These are phyloP conservation scores for Gomphus bonarii DNA, from an alignment of 1,284 basidiomycete genomes.

Conservation along the genomic window DNA sequence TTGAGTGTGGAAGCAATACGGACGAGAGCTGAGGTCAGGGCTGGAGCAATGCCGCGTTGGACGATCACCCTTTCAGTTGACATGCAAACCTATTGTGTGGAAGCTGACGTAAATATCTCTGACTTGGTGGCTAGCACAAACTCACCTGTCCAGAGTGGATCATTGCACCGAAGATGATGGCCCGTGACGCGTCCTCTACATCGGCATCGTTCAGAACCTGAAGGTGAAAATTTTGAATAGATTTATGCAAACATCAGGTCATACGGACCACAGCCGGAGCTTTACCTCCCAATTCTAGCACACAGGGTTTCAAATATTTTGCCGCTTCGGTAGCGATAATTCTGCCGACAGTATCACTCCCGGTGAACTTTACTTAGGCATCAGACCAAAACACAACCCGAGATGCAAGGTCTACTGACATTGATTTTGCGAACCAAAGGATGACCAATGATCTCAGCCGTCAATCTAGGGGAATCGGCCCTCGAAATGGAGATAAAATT, in stretches of 20 bases:
- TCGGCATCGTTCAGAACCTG: slow-evolving; percentile 55
- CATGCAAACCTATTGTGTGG: slow-evolving; percentile 49
- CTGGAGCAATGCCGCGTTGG: slow-evolving; percentile 29
- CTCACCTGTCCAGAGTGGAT: slow-evolving; percentile 39
- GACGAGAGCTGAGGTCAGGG: slow-evolving; percentile 27
- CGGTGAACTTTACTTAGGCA: slow-evolving; percentile 45
- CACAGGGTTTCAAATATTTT: slow-evolving; percentile 61
- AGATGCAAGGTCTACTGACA: slow-evolving; percentile 16
- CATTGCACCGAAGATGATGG: slow-evolving; percentile 48
- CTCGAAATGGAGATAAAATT: slow-evolving; percentile 46
- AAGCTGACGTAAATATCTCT: too few species aligned
- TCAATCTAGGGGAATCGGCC: slow-evolving; percentile 33
- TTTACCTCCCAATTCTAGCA: slow-evolving; percentile 70
- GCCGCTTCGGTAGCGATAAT: slow-evolving; percentile 65
- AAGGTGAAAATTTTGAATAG: background rate
- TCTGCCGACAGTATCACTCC: slow-evolving; percentile 58
- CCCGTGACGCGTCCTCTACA: slow-evolving; percentile 40
- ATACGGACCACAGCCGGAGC: slow-evolving; percentile 50
- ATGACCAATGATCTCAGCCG: slow-evolving; percentile 46
- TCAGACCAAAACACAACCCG: too few species aligned
- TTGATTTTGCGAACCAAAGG: slow-evolving; percentile 36
- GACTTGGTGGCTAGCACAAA: too few species aligned
- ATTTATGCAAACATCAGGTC: too few species aligned
- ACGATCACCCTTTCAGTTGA: slow-evolving; percentile 59
- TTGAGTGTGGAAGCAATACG: slow-evolving; percentile 24